Base-by-base conservation (phyloP, 805 yeast species). In the Trichomonascus vanleenenianus region DNA sequence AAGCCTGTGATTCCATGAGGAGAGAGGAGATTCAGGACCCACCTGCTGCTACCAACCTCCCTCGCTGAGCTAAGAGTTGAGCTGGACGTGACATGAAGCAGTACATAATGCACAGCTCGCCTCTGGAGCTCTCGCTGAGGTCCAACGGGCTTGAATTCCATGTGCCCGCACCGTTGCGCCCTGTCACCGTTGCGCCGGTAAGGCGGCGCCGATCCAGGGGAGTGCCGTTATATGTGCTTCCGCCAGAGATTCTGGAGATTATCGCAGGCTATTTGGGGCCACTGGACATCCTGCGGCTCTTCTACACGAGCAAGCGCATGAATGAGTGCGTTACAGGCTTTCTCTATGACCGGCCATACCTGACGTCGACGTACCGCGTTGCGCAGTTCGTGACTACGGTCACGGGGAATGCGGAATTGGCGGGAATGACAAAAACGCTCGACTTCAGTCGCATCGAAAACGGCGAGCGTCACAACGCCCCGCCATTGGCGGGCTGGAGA, bases 401-500 rank as follows among this genome's bases (percentile, higher is more conserved):
- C n/a, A 68, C 83, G 38, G 67, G 74, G 44, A 73, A 75, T 51
- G 70, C 75, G 7, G 65, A 66, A 2, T 70, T 83, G 43, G 88
- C 89, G 27, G 0, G 55, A 58, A 19, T 69, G 72, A n/a, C 41
- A 4, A 20, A 20, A 40, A 25, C n/a, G 42, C 42, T 12, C 7
- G 20, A n/a, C 12, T 34, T 39, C 3, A 40, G 36, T 6, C 30
- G 16, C 25, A 36, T 40, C 15, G 45, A 40, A 3, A 35, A 43
- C 44, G 61, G 62, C 36, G 74, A 22, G 8, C 27, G 27, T 4
- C 7, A 22, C 7, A 22, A 22, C 8, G 27, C 7, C 27, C 27
- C 27, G 27, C 27, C 80, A 1, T 63, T 75, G 42, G 95, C 95
- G 0, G 83, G 91, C 8, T 87, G 96, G 96, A 73, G 96, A 59